phyloP scores from a whole-genome alignment of 2,329 filamentous ascomycete species.

The Metarhizium brunneum region DNA sequence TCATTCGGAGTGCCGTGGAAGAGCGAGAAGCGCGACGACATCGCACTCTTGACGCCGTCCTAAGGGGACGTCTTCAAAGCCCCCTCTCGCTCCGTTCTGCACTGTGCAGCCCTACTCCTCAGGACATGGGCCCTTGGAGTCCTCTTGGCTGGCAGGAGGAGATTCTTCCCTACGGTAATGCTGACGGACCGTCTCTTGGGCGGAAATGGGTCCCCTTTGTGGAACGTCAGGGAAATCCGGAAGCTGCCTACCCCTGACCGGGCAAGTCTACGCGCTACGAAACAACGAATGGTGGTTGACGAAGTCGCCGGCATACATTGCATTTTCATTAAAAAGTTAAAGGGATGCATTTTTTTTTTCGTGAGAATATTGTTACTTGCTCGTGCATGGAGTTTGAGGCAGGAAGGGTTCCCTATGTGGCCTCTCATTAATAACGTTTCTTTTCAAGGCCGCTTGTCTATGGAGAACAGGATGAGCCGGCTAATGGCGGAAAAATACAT shows the following conservation, averaged over 20 bases:
- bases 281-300: constrained; percentile 8
- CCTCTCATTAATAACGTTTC: background rate
- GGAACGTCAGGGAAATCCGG: constrained; percentile 12
- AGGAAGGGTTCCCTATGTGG: background rate
- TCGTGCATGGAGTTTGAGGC: background rate
- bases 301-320: constrained; percentile 9
- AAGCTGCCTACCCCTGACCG: constrained; percentile 23
- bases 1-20: constrained; percentile 39
- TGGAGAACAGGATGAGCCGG: background rate
- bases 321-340: constrained; percentile 3
- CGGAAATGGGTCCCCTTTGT: constrained; percentile 35
- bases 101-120: constrained; percentile 29
- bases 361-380: background rate
- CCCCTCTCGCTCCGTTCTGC: constrained; percentile 25
- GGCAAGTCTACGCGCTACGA: constrained; percentile 5
- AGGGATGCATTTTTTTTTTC: background rate
- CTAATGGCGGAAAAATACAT: background rate
- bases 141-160: constrained; percentile 42
- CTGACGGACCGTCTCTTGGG: constrained; percentile 31
- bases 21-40: constrained; percentile 49
- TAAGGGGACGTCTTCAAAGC: constrained; percentile 24
- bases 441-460: background rate
- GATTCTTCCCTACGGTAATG: constrained; percentile 24
- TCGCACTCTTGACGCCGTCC: constrained; percentile 34
- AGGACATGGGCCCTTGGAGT: constrained; percentile 33